Base-by-base conservation (phyloP, 208 protist species). In the Wallacemonas sp. region DNA sequence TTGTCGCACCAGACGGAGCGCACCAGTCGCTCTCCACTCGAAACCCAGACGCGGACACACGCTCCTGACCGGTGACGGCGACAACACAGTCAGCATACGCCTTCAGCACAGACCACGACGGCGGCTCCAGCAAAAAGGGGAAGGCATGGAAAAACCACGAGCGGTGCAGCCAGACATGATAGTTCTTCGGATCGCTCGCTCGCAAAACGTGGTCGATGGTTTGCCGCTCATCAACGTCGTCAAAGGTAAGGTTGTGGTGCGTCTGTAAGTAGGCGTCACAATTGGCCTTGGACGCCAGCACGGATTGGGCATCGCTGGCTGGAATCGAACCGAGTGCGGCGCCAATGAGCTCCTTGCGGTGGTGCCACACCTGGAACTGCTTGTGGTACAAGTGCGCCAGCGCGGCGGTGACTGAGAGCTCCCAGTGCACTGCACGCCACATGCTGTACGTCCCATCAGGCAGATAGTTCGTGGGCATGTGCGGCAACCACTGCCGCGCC, bases 351-450 rank as follows among this genome's bases (percentile, higher is more conserved):
- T 87, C 81, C 43, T 65, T 62, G 12, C 88, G 83, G 56, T 95
- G 88, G 44, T 95, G 83, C 88, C 88, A 95, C 29, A 90, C 78
- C 63, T 95, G 88, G 61, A 92, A 95, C 65, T 92, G 92, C 61
- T 95, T 95, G 38, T 76, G 74, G 62, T 83, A 79, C 24, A 77
- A 43, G 12, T 65, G 65, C 6, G 68, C 76, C 57, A 92, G 83
- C 48, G 70, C 68, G 6, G 54, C 68, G 19, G 78, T 65, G 1
- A 71, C 65, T 2, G 39, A 30, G 30, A 95, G 65, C 66, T 95
- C 85, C 86, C 88, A 95, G 11, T n/a, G 63, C 38, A 92, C 80
- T 5, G 77, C 85, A n/a, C 76, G 60, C 83, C 85, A 92, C 44
- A 88, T 26, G 21, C 57, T 58, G 52, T 58, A 58, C 30, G n/a